Base-by-base conservation (phyloP, 2,329 filamentous ascomycete species). In the Davidsoniella eucalypti region DNA sequence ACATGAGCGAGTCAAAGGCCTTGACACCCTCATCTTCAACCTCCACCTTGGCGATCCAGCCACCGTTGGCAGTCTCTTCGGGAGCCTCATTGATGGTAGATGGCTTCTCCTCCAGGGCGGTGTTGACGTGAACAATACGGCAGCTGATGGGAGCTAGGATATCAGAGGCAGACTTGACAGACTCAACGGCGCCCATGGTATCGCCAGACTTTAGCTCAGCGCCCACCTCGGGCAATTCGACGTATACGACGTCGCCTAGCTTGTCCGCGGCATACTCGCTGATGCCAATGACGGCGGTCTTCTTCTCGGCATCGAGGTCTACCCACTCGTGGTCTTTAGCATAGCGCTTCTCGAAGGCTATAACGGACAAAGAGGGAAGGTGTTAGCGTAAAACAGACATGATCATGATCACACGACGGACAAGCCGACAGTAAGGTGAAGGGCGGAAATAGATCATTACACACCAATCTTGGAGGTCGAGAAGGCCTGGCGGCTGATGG, bases 251-350 rank as follows among this genome's bases (percentile, higher is more conserved):
- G 64, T 98, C 92, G 58, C 92, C 92, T 55, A 98, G 84, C 57
- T 86, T 82, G 60, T 93, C 78, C 57, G 92, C 85, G 17, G 92
- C 92, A 72, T 94, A 96, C 58, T 82, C 73, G 51, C 87, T 92
- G 65, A 98, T 94, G 54, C 92, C 92, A 58, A 81, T 71, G 47
- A 75, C 77, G 71, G 85, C 88, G 46, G 81, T 82, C 67, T 84
- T 90, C 64, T 82, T 80, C 67, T 93, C 84, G 47, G 78, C 78
- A 51, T 80, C 82, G 54, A 94, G 70, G 67, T 95, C 87, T 64
- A 98, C 80, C 92, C 92, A 98, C 72, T 98, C 92, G 73, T 98
- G 92, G 63, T 95, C 90, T 65, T 88, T 83, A 57, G 92, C 95
- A 73, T 94, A 98, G 65, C 82, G 85, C 69, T 92, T 90, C 56